These are phyloP conservation scores for Claviceps quebecensis DNA, from an alignment of 2,329 filamentous ascomycete species.

Conservation along the genomic window DNA sequence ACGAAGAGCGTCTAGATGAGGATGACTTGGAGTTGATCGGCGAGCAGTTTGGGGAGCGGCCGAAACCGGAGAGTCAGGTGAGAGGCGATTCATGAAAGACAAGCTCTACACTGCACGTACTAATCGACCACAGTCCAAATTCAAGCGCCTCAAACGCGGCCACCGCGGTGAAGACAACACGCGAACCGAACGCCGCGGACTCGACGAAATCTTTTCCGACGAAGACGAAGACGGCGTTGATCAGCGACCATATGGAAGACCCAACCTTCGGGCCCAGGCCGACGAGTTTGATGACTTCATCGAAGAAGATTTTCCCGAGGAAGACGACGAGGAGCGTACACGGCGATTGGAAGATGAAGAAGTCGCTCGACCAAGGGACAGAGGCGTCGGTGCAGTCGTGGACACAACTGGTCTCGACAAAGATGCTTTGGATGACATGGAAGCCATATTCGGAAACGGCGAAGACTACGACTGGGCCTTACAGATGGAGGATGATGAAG, in stretches of 20 bases:
- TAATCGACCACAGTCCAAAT: slow-evolving; percentile 53
- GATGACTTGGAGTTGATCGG: slow-evolving; percentile 94
- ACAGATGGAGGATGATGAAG: slow-evolving; percentile 74
- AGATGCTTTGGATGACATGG: slow-evolving; percentile 88
- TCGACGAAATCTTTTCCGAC: slow-evolving; percentile 90
- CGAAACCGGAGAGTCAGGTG: slow-evolving; percentile 57
- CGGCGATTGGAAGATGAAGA: slow-evolving; percentile 74
- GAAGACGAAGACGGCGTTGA: slow-evolving; percentile 67
- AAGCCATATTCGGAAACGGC: slow-evolving; percentile 87
- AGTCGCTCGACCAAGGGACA: slow-evolving; percentile 66
- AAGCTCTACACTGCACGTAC: neutral
- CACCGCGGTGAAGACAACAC: slow-evolving; percentile 62
- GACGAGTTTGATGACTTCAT: slow-evolving; percentile 95
- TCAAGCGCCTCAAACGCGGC: slow-evolving; percentile 91
- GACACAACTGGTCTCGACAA: slow-evolving; percentile 81
- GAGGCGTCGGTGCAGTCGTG: slow-evolving; percentile 53
- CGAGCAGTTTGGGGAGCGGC: slow-evolving; percentile 53
- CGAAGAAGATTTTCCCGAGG: slow-evolving; percentile 84
- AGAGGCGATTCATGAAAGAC: slow-evolving; percentile 9
- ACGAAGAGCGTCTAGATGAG: slow-evolving; percentile 83
- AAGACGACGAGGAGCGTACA: slow-evolving; percentile 67
- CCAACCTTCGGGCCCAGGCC: slow-evolving; percentile 43
- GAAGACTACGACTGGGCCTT: slow-evolving; percentile 94
- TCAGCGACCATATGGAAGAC: slow-evolving; percentile 35
- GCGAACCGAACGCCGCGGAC: slow-evolving; percentile 50